Percentiles rank a stretch among this genome's conserved stretches.
Conservation (phyloP, 177 flowering plant species). For the Vitis hybrid region DNA sequence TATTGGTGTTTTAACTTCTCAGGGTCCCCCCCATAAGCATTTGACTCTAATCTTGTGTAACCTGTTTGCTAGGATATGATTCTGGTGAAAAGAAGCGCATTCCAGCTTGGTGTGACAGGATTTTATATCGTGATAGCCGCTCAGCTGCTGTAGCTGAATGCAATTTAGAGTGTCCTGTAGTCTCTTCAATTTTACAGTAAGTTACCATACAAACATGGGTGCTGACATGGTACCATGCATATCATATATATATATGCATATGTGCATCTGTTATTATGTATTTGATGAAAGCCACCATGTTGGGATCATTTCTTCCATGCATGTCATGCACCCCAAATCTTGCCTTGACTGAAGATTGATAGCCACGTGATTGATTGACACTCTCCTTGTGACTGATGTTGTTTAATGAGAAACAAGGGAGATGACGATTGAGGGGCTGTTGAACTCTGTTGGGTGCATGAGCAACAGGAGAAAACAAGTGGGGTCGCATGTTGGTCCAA, state of each 20-base stretch:
- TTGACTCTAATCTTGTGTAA: background rate
- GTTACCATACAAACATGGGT: slow-evolving; percentile 13
- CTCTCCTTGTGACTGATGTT: background rate
- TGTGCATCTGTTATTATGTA: background rate
- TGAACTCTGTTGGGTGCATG: background rate
- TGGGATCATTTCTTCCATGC: background rate
- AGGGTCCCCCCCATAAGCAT: background rate
- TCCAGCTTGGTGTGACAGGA: slow-evolving; percentile 99
- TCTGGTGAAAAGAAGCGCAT: slow-evolving; percentile 97
- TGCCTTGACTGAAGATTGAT: background rate
- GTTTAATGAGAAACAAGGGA: background rate
- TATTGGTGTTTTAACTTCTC: background rate
- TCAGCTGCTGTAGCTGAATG: slow-evolving; percentile 47
- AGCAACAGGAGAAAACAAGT: background rate
- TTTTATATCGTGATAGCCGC: slow-evolving; percentile 82
- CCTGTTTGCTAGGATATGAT: slow-evolving; percentile 69
- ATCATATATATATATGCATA: background rate
- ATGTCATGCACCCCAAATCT: background rate
- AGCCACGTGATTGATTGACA: background rate
- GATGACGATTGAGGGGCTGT: background rate
- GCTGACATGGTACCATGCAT: background rate
- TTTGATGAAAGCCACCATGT: background rate
- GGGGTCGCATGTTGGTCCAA: background rate
- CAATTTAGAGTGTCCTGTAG: slow-evolving; percentile 79
- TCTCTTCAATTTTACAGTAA: slow-evolving; percentile 63